phyloP scores from a whole-genome alignment of 1,284 basidiomycete genomes.

The Cryptococcus sp. region DNA sequence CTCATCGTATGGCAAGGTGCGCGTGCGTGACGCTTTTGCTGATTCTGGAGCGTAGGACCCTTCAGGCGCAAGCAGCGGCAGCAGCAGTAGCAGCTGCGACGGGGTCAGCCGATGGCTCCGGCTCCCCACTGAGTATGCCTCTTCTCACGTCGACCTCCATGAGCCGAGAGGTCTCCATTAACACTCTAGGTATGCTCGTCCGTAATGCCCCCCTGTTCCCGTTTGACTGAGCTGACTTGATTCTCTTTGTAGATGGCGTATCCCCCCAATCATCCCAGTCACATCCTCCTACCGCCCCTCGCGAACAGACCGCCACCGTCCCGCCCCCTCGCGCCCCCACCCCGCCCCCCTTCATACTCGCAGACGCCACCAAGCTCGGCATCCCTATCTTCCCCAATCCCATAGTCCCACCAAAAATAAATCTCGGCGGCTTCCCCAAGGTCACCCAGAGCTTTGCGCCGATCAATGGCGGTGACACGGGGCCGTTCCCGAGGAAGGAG shows the following conservation, averaged over 20 bases:
- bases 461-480: slow-evolving; percentile 36
- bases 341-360: slow-evolving; percentile 36
- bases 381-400: slow-evolving; percentile 45
- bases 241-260: neutral
- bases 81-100: neutral
- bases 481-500: slow-evolving; percentile 40
- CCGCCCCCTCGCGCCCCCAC: slow-evolving; percentile 10
- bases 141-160: neutral
- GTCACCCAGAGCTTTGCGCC: slow-evolving; percentile 42
- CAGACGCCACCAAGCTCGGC: slow-evolving; percentile 35
- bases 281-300: neutral
- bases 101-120: neutral
- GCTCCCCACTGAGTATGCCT: neutral
- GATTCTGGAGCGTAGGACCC: neutral
- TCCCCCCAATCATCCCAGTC: neutral
- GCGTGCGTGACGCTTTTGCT: neutral
- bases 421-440: slow-evolving; percentile 36
- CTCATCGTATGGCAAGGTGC: neutral
- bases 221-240: too few species aligned
- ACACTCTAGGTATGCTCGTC: neutral
- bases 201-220: too few species aligned
- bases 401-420: slow-evolving; percentile 35
- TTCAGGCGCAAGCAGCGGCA: too few species aligned
- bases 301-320: neutral
- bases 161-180: neutral